Percentiles rank a stretch among this genome's conserved stretches.
These are phyloP conservation scores for Eucalyptus polybractea DNA, from an alignment of 345 rosid genomes.

Conservation along the genomic window DNA sequence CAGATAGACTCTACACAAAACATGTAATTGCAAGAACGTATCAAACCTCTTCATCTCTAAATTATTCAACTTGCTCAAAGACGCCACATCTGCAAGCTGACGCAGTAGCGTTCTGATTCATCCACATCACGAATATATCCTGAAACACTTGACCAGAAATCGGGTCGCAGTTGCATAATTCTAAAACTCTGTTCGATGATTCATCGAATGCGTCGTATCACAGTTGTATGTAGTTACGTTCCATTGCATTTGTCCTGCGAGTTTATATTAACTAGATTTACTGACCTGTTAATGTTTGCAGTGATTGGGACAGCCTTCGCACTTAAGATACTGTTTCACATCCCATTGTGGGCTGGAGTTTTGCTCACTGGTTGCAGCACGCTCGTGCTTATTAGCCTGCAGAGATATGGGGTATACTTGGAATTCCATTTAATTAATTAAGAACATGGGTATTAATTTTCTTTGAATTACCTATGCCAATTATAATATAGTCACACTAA, in stretches of 20 bases:
- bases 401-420: slow-evolving; percentile 43
- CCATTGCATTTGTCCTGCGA: background rate
- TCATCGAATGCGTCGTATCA: background rate
- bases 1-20: background rate
- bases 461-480: background rate
- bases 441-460: background rate
- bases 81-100: background rate
- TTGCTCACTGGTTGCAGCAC: slow-evolving; percentile 44
- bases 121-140: background rate
- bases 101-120: background rate
- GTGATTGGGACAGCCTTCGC: slow-evolving; percentile 66
- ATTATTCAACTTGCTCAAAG: background rate
- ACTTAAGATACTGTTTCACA: slow-evolving; percentile 29
- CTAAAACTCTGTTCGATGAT: background rate
- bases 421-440: background rate
- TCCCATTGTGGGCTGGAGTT: slow-evolving; percentile 55
- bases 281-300: background rate
- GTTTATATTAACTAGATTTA: background rate
- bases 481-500: background rate
- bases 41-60: background rate
- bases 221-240: background rate
- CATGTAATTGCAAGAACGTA: background rate
- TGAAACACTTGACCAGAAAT: background rate
- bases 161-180: background rate
- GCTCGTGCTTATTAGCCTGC: slow-evolving; percentile 50